Base-by-base conservation (phyloP, 768 basidiomycete species). In the Multifurca ochricompacta region DNA sequence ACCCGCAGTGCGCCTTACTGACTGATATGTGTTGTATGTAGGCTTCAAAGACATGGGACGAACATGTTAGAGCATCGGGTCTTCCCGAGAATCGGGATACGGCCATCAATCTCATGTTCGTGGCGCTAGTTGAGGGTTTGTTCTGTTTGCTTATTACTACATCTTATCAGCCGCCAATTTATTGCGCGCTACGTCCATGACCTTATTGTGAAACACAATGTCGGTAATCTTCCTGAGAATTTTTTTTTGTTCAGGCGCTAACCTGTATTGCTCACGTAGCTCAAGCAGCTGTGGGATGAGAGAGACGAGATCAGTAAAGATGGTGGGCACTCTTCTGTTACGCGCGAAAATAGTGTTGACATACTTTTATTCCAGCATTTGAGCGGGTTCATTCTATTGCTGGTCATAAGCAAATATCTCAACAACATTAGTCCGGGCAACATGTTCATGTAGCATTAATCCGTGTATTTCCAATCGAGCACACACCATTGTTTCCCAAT, bases 171-270 rank as follows among this genome's bases (percentile, higher is more conserved):
- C 44, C 56, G 56, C 21, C 56, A 57, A 13, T 57, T 57, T 27
- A 57, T 57, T 28, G 44, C 50, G 37, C 49, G 56, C 27, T 57
- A 57, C 41, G 56, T 57, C 50, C 56, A 57, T 25, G 56, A 57
- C 51, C 56, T 52, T 39, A 57, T 57, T 39, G 56, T 57, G 39
- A 57, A 52, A 18, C 56, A 57, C 39, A 52, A 57, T 25, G 56
- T 57, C 32, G n/a, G 56, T 57, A 28, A 52, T 47, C 32, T 47
- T 21, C 23, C 49, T 14, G 51, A 41, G 6, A 23, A 19, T 5
- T 27, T n/a, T n/a, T n/a, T 6, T 45, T 39, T 21, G 21, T 46
- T 57, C 31, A 28, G 32, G 21, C 28, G 40, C 40, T 52, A 30
- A 57, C 51, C 11, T 18, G 4, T 4, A 42, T 34, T 19, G 46